Conservation (phyloP, 2,329 filamentous ascomycete species). For the Orbilia oligospora region DNA sequence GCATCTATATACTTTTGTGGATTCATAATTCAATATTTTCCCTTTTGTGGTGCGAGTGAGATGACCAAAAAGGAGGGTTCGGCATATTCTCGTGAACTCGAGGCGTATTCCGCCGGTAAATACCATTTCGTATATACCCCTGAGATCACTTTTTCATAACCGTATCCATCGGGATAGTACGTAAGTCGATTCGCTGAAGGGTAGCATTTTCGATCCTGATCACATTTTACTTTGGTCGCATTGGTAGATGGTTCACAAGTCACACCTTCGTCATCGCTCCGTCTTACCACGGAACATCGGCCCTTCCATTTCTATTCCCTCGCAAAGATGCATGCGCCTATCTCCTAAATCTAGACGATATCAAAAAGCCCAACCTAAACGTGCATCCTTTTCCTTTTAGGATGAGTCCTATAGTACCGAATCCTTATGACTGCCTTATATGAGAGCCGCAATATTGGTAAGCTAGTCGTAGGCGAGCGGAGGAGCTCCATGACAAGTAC, state of each 20-base stretch:
- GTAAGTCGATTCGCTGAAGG: neutral
- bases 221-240: conserved; percentile 11
- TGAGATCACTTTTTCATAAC: neutral
- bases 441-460: conserved; percentile 44
- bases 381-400: conserved; percentile 27
- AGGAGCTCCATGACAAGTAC: conserved; percentile 34
- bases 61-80: conserved; percentile 5
- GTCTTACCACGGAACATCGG: conserved; percentile 43
- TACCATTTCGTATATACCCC: neutral
- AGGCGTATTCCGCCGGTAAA: conserved; percentile 20
- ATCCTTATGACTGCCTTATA: conserved; percentile 37
- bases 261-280: conserved; percentile 45
- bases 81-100: conserved; percentile 7
- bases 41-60: neutral
- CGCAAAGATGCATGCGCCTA: conserved; percentile 24
- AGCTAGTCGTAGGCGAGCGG: conserved; percentile 43
- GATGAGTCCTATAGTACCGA: conserved; percentile 32
- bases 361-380: conserved; percentile 26
- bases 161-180: neutral
- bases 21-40: conserved; percentile 18
- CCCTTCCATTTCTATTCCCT: conserved; percentile 31
- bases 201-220: neutral
- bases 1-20: neutral
- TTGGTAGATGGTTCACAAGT: conserved; percentile 3
- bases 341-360: conserved; percentile 33